Conservation (phyloP, 352 stramenopile genomes). For the Phytophthora niederhauseri region DNA sequence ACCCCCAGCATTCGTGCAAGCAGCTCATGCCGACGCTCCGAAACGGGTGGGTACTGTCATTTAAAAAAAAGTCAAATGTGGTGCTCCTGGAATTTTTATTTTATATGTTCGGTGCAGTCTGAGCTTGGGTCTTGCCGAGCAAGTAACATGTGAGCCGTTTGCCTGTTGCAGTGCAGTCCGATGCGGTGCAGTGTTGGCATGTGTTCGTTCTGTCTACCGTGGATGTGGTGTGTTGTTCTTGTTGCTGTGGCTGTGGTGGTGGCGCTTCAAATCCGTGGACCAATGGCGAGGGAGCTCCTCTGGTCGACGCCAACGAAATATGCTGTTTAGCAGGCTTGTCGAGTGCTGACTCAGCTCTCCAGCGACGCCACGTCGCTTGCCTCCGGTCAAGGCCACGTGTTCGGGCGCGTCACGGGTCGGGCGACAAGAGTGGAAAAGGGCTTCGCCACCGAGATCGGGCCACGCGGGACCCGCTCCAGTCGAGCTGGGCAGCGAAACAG, state of each 20-base stretch:
- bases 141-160: constrained; percentile 33
- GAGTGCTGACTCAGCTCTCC: constrained; percentile 23
- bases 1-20: constrained; percentile 15
- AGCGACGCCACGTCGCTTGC: constrained; percentile 29
- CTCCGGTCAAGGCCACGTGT: constrained; percentile 24
- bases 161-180: constrained; percentile 9
- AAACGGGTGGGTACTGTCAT: constrained; percentile 42
- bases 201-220: constrained; percentile 15
- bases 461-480: constrained; percentile 15
- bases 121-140: constrained; percentile 4
- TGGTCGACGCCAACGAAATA: constrained; percentile 23
- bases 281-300: constrained; percentile 3
- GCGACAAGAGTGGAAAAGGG: constrained; percentile 34
- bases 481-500: constrained; percentile 31
- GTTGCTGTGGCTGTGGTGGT: constrained; percentile 4
- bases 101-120: constrained; percentile 24
- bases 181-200: constrained; percentile 16
- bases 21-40: constrained; percentile 19
- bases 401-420: constrained; percentile 28
- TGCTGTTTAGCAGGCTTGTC: constrained; percentile 35
- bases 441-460: constrained; percentile 12
- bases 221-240: constrained; percentile 21
- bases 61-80: constrained; percentile 39
- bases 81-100: constrained; percentile 30
- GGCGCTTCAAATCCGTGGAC: constrained; percentile 7